phyloP scores from a whole-genome alignment of 2,329 filamentous ascomycete species.

The Cylindrodendrum hubeiense region DNA sequence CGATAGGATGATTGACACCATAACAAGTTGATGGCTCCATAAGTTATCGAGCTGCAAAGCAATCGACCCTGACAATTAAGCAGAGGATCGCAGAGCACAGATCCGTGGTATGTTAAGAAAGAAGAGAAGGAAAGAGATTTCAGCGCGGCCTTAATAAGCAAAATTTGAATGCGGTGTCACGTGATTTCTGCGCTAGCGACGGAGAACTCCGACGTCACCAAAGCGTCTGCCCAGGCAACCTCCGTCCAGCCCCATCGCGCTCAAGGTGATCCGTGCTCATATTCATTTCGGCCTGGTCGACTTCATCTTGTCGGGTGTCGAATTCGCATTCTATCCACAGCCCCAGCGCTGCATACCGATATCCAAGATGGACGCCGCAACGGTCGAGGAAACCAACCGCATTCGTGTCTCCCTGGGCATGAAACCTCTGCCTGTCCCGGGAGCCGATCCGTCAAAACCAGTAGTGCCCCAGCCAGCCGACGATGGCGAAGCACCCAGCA shows the following conservation, averaged over 20 bases:
- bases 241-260: conserved; percentile 12
- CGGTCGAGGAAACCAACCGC: conserved; percentile 94
- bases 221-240: conserved; percentile 3
- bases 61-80: conserved; percentile 75
- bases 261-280: conserved; percentile 36
- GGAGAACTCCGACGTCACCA: conserved; percentile 17
- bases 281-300: conserved; percentile 20
- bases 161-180: conserved; percentile 30
- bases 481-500: conserved; percentile 79
- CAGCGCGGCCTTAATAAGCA: conserved; percentile 43
- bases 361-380: conserved; percentile 71
- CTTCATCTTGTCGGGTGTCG: conserved; percentile 10
- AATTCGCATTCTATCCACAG: conserved; percentile 2
- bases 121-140: conserved; percentile 53
- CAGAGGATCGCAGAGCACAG: conserved; percentile 88
- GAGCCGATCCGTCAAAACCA: conserved; percentile 59
- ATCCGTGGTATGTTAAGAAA: conserved; percentile 71
- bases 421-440: conserved; percentile 88
- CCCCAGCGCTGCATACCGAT: conserved; percentile 8
- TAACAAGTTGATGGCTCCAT: conserved; percentile 81
- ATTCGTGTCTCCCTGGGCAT: conserved; percentile 90
- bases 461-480: conserved; percentile 67
- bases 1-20: conserved; percentile 93
- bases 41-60: conserved; percentile 85
- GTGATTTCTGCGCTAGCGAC: conserved; percentile 18